These are phyloP conservation scores for Acanthamoeba healyi DNA, from an alignment of 208 protist species.

Conservation along the genomic window DNA sequence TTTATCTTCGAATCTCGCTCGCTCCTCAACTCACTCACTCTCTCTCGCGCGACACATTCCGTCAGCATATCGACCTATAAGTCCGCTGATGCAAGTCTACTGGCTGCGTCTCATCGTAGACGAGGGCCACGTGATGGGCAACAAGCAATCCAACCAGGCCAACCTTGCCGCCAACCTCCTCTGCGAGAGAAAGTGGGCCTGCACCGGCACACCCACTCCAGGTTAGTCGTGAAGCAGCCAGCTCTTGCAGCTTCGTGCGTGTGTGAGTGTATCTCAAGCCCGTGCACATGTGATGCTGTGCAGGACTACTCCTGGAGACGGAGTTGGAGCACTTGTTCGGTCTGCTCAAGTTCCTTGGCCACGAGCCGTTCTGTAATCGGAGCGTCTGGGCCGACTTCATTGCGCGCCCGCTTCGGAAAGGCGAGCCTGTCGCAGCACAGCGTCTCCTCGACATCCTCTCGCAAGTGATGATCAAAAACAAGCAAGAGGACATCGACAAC, in stretches of 20 bases:
- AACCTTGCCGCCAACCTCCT: not conserved
- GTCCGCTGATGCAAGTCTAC: slow-evolving; percentile 75
- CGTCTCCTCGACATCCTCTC: slow-evolving; percentile 59
- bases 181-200: slow-evolving; percentile 77
- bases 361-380: slow-evolving; percentile 57
- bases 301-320: slow-evolving; percentile 29
- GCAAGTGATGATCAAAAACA: slow-evolving; percentile 65
- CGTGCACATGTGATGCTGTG: not conserved
- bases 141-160: slow-evolving; percentile 70
- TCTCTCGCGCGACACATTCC: not conserved
- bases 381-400: slow-evolving; percentile 26
- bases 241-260: not conserved
- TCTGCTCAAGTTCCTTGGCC: slow-evolving; percentile 70
- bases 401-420: slow-evolving; percentile 58
- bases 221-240: not conserved
- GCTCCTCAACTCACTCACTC: not conserved
- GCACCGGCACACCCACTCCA: slow-evolving; percentile 81
- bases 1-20: not conserved
- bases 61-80: not conserved
- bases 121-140: slow-evolving; percentile 83
- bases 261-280: too few species aligned
- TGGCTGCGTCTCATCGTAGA: slow-evolving; percentile 84
- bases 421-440: slow-evolving; percentile 34
- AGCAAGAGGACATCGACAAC: slow-evolving; percentile 58
- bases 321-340: slow-evolving; percentile 77